Evolutionary conservation across 2,329 filamentous ascomycete genomes (phyloP).

Genomic region (Epichloe aotearoae): DNA sequence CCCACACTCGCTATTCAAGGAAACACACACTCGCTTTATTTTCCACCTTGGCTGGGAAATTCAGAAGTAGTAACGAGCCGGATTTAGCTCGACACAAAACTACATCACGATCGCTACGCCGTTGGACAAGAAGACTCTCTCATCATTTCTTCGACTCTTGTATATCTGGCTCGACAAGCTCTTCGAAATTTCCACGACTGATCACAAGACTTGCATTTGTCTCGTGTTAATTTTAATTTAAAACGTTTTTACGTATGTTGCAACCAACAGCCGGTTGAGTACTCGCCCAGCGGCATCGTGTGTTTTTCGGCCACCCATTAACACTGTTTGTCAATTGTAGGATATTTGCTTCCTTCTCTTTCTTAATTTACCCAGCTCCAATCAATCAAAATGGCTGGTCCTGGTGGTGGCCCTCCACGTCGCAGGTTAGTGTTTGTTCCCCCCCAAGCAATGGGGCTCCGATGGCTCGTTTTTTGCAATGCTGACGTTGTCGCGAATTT

Average conservation of each 20-base stretch:
- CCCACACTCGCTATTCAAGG: slow-evolving; percentile 21
- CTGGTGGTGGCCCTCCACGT: slow-evolving; percentile 82
- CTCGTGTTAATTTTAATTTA: slow-evolving; percentile 10
- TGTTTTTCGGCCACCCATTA: neutral
- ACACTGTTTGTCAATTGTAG: neutral
- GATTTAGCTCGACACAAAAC: neutral
- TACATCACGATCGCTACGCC: slow-evolving; percentile 24
- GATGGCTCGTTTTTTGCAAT: slow-evolving; percentile 4
- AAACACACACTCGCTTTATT: slow-evolving; percentile 5
- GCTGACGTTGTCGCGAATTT: slow-evolving; percentile 5
- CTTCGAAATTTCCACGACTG: slow-evolving; percentile 26
- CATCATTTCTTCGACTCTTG: neutral
- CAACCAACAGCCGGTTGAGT: too few species aligned
- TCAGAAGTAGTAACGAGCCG: neutral
- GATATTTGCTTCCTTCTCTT: neutral
- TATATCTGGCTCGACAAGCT: neutral
- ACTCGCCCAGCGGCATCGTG: too few species aligned
- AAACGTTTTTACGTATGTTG: slow-evolving; percentile 16
- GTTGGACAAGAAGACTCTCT: slow-evolving; percentile 3
- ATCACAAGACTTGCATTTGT: slow-evolving; percentile 14
- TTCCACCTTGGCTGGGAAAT: slow-evolving; percentile 1
- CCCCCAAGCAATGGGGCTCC: neutral
- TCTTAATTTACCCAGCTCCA: neutral
- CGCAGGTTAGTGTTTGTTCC: slow-evolving; percentile 36
- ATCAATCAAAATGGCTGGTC: slow-evolving; percentile 62